Evolutionary conservation across 73 alveolate species (phyloP), one percentile per base, ranked within the genome.

Genomic region (Symbiodinium pilosum): DNA sequence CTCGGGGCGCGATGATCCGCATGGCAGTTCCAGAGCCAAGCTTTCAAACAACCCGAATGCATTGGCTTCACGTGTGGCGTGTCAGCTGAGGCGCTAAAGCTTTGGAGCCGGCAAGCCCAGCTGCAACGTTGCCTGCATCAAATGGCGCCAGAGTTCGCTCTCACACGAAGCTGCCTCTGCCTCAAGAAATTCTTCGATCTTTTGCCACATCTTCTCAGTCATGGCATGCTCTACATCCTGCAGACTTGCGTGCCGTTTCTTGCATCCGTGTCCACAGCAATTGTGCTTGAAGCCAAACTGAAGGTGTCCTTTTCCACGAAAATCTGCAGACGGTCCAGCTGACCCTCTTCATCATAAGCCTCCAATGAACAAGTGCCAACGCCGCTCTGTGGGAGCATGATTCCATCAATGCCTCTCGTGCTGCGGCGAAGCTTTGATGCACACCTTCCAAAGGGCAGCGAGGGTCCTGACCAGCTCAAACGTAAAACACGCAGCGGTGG

Each of bases 361-460:
- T 64, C 59, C 21, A 64, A 38, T 38, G 7, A 64, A 64, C 4
- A 3, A 6, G 6, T 47, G 59, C 59, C 59, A 47, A 47, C n/a
- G n/a, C n/a, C n/a, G n/a, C n/a, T n/a, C n/a, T n/a, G n/a, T n/a
- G n/a, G n/a, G n/a, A n/a, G n/a, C n/a, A 47, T 47, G 41, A 64
- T 8, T 28, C 6, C 64, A n/a, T n/a, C n/a, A n/a, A 24, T 2
- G 85, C 95, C 95, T 89, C n/a, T 38, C 68, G 20, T 26, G 95
- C 77, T 26, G 86, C 95, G 0, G 87, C 95, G 36, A 89, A 18
- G 44, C 86, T n/a, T 30, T 28, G 59, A 34, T 68, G 86, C 28
- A 89, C 47, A 28, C 95, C 95, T 30, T 59, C 95, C 71, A 89
- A 36, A 30, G 95, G 95, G 87, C 95, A 89, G 43, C 95, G 86